Conservation (phyloP, 371 early-diverging fungal species). For the Entomophthora muscae region DNA sequence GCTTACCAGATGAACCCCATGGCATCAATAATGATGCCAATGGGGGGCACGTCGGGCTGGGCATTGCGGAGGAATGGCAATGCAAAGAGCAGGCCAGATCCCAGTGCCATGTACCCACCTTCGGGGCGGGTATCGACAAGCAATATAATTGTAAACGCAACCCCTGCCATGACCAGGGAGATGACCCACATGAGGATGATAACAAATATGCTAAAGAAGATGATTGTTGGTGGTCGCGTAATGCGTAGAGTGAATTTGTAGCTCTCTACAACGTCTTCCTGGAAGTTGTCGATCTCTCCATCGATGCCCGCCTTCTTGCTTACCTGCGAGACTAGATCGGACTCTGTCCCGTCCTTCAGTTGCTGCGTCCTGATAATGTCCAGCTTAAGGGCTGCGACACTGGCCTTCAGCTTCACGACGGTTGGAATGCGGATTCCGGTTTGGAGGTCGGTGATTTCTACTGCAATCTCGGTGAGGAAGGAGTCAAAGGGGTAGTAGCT, state of each 20-base stretch:
- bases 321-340: too few relatives aligned
- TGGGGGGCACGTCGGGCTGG: neutral
- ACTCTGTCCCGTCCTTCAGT: too few relatives aligned
- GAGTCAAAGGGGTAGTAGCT: slow-evolving; percentile 1
- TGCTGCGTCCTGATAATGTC: too few relatives aligned
- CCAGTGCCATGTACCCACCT: neutral
- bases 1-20: slow-evolving; percentile 1
- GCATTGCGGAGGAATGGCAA: neutral
- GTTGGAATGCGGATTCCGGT: neutral
- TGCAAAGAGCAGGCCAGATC: neutral
- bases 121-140: too few relatives aligned
- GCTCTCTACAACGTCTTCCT: too few relatives aligned
- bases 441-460: neutral
- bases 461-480: neutral
- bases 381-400: neutral
- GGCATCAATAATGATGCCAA: neutral
- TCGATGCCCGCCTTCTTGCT: neutral
- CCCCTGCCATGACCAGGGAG: too few relatives aligned
- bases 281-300: neutral
- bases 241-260: neutral
- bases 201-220: neutral
- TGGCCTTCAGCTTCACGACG: neutral
- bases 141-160: too few relatives aligned
- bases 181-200: neutral
- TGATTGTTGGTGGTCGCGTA: neutral